These are phyloP conservation scores for Botrytis medusae DNA, from an alignment of 2,329 filamentous ascomycete genomes.

Conservation along the genomic window DNA sequence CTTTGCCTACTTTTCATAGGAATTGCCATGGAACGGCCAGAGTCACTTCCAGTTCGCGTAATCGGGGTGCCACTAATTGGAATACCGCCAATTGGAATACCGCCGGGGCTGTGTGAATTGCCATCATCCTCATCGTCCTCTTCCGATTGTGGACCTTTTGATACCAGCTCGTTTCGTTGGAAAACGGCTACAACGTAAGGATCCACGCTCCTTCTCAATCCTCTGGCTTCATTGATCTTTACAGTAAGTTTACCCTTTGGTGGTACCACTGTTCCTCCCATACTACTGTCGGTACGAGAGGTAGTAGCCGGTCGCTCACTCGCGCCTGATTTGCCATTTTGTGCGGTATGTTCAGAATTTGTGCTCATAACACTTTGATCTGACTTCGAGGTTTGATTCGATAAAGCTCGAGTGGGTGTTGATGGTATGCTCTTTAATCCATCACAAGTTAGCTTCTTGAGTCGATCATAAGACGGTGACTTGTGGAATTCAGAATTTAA, in stretches of 20 bases:
- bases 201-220: constrained; percentile 76
- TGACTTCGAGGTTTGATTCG: constrained; percentile 53
- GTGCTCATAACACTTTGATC: constrained; percentile 45
- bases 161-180: constrained; percentile 94
- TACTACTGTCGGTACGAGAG: constrained; percentile 38
- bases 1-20: constrained; percentile 97
- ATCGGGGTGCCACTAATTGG: constrained; percentile 57
- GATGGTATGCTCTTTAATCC: constrained; percentile 86
- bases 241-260: constrained; percentile 87
- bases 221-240: constrained; percentile 82
- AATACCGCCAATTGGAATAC: constrained; percentile 50
- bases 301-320: constrained; percentile 30
- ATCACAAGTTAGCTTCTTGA: constrained; percentile 88
- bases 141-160: constrained; percentile 71
- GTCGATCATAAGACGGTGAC: constrained; percentile 65
- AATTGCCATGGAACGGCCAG: constrained; percentile 81
- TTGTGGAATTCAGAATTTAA: constrained; percentile 48
- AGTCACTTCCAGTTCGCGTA: constrained; percentile 74
- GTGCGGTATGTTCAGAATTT: constrained; percentile 38
- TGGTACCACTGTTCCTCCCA: constrained; percentile 63
- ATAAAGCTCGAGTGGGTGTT: constrained; percentile 82
- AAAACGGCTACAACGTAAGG: constrained; percentile 97
- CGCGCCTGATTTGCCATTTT: constrained; percentile 46
- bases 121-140: constrained; percentile 63
- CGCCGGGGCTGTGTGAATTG: constrained; percentile 49